Evolutionary conservation across 139 green algal species (phyloP), one percentile per base, ranked within the genome.

Genomic region (Choricystis sp.): DNA sequence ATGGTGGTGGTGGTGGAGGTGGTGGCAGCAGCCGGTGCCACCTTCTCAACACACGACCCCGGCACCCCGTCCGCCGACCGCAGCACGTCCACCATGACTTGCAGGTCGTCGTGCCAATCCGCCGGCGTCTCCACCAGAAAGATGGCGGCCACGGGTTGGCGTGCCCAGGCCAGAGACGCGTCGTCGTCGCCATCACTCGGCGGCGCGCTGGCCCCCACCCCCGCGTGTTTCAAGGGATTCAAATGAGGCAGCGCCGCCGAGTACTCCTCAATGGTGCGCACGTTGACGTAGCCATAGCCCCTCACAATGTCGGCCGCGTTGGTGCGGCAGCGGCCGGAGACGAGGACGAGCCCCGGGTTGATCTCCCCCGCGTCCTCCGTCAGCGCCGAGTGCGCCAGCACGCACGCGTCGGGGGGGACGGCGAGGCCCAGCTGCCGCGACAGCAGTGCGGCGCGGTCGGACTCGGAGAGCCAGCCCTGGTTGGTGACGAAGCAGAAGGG

Each of bases 401-500:
- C 66, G 31, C 66, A 62, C 31, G 26, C 65, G 28, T 74, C 69
- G 49, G 30, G 52, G 0, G 57, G 56, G 26, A 71, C 40, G 23
- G 66, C 31, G 19, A 74, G 59, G 24, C 64, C 64, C 14, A 74
- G 60, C n/a, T 65, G 48, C 26, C 56, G 48, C 9, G 57, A 49
- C 3, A 74, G 49, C 1, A 61, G 49, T 9, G 64, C 69, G 30
- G 69, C 69, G 14, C 69, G 30, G n/a, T 66, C 55, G 56, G 29
- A 64, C 62, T 74, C 69, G 19, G 57, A 57, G 23, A 72, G 58
- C 70, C 66, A 64, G 31, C 70, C 70, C 52, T 72, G 68, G 65
- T 75, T 75, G 59, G 70, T 75, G 0, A 75, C 59, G 28, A 68
- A 72, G 22, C 68, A 16, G 60, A 69, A 66, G 9, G 70, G 70